Conservation (phyloP, 2,329 filamentous ascomycete species). For the Cytospora leucostoma region DNA sequence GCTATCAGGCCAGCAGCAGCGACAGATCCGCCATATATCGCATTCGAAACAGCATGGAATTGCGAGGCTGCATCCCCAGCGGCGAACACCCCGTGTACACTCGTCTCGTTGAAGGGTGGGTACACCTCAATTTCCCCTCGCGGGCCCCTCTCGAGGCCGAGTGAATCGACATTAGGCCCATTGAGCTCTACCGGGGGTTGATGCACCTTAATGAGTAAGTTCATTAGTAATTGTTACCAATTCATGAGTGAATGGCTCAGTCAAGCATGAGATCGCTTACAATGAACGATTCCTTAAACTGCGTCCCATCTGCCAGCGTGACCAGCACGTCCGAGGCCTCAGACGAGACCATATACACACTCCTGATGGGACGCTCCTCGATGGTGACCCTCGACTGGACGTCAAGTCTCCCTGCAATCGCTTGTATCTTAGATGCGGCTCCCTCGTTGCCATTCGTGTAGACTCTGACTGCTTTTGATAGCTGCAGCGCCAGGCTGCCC, state of each 20-base stretch:
- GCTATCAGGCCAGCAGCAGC: constrained; percentile 13
- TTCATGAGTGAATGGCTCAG: too few relatives aligned
- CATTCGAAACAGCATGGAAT: constrained; percentile 4
- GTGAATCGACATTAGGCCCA: constrained; percentile 14
- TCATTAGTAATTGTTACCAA: too few relatives aligned
- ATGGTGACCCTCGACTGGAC: constrained; percentile 18
- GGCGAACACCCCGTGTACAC: constrained; percentile 21
- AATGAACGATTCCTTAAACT: constrained; percentile 19
- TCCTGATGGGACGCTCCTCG: constrained; percentile 23
- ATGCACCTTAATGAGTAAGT: background rate
- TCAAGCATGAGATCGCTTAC: background rate
- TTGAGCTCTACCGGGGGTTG: constrained; percentile 17
- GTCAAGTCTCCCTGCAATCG: constrained; percentile 10
- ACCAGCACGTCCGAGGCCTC: constrained; percentile 21
- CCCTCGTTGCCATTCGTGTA: constrained; percentile 24
- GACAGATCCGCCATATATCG: constrained; percentile 19
- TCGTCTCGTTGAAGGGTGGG: constrained; percentile 21
- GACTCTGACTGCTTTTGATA: constrained; percentile 21
- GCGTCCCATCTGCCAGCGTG: constrained; percentile 23
- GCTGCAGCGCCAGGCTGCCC: constrained; percentile 16
- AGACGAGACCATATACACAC: constrained; percentile 12
- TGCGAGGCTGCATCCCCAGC: constrained; percentile 25
- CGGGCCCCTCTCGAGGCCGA: constrained; percentile 14
- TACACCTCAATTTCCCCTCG: constrained; percentile 21
- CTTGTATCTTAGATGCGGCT: background rate